Percentiles rank a stretch among this genome's conserved stretches.
These are phyloP conservation scores for Cladophialophora psammophila DNA, from an alignment of 2,329 filamentous ascomycete species.

Conservation along the genomic window DNA sequence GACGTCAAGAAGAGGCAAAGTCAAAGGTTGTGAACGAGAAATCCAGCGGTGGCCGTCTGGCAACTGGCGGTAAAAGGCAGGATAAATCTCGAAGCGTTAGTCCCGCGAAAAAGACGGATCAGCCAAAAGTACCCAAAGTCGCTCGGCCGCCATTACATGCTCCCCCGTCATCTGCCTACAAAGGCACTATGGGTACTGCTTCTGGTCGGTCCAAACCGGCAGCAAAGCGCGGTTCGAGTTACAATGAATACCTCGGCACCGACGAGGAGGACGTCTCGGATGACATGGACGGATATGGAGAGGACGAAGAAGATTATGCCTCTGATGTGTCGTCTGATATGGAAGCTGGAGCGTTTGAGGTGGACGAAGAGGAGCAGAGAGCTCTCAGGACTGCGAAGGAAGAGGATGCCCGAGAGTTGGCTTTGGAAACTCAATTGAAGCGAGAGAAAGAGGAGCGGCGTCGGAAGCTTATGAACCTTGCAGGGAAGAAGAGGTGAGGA, in stretches of 20 bases:
- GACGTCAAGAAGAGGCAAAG: conserved; percentile 53
- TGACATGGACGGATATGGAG: conserved; percentile 47
- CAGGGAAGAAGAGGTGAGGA: conserved; percentile 39
- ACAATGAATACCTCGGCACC: conserved; percentile 54
- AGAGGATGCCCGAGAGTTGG: conserved; percentile 57
- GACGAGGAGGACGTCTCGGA: conserved; percentile 56
- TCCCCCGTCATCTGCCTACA: conserved; percentile 45
- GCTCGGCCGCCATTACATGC: conserved; percentile 37
- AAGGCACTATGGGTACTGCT: conserved; percentile 52
- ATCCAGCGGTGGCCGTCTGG: conserved; percentile 42
- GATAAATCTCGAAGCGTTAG: conserved; percentile 36
- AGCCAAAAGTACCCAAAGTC: conserved; percentile 35
- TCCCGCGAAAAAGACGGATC: conserved; percentile 45
- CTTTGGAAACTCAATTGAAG: conserved; percentile 54
- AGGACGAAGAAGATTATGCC: conserved; percentile 50
- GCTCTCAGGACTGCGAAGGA: conserved; percentile 51
- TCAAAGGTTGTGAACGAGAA: conserved; percentile 50
- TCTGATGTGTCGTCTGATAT: conserved; percentile 59
- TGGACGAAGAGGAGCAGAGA: conserved; percentile 54
- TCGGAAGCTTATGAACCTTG: conserved; percentile 51
- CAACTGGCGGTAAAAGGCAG: conserved; percentile 25
- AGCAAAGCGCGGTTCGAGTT: conserved; percentile 37
- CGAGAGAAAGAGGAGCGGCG: conserved; percentile 56
- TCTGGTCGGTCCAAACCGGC: conserved; percentile 43
- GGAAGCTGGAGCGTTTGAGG: conserved; percentile 57